Base-by-base conservation (phyloP, 2,329 filamentous ascomycete species). In the Aspergillus melleus region DNA sequence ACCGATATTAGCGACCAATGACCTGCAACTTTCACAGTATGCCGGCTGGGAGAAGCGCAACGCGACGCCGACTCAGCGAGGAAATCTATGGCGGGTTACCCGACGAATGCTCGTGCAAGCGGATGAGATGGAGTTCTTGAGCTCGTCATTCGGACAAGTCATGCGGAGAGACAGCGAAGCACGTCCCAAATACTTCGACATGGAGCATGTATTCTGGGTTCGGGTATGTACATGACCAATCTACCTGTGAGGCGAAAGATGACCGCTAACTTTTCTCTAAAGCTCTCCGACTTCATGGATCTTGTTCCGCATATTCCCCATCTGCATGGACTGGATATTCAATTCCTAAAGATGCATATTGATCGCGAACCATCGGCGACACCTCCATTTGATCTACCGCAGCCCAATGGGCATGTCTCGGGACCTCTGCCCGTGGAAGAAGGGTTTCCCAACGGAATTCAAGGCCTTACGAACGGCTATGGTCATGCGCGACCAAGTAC, bases 161-260 rank as follows among this genome's bases (percentile, higher is more conserved):
- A 74, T 74, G 62, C 70, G 74, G 59, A 71, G 76, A 62, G 77
- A 80, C 67, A 72, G 69, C 52, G 78, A 79, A 65, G 78, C 77
- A 24, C 69, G 73, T 54, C 77, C 76, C 26, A 82, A 80, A 66
- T 83, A 81, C 70, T 77, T 79, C 63, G 73, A 73, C 29, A 79
- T 82, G 78, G 75, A 80, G 58, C 79, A 79, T 70, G 71, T 83
- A 52, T 82, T 82, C 64, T 83, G 80, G 80, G 76, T 83, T 60
- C 79, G 76, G 73, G 78, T 80, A 72, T 66, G 76, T 61, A 26
- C 11, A 16, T 24, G 9, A n/a, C 19, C 6, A 12, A 47, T 47
- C 19, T 26, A 12, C 10, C 14, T 46, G 19, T 51, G 4, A 30
- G 46, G n/a, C n/a, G 12, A 39, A 36, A 3, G 1, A 22, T 39